Evolutionary conservation across 1,284 basidiomycete genomes (phyloP).

Genomic region (Trametes sp.): DNA sequence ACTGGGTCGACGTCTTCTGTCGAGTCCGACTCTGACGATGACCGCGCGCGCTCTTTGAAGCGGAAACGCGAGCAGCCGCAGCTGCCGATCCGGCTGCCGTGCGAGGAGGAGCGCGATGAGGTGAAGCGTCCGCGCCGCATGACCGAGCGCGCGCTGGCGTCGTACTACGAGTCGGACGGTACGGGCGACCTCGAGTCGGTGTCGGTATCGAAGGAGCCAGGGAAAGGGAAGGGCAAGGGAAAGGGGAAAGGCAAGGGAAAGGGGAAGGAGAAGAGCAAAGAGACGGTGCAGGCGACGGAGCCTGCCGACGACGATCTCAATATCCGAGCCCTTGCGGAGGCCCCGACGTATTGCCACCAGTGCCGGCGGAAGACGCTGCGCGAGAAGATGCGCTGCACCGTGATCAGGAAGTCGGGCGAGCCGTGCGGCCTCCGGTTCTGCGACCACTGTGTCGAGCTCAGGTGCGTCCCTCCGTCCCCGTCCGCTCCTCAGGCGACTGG

Average conservation of each 20-base stretch:
- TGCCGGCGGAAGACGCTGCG: slow-evolving; percentile 31
- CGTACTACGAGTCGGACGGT: background rate
- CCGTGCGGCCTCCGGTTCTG: slow-evolving; percentile 38
- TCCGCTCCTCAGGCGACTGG: background rate
- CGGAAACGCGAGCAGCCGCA: slow-evolving; percentile 3
- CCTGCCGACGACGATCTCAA: background rate
- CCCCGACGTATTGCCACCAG: slow-evolving; percentile 39
- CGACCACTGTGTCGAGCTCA: slow-evolving; percentile 35
- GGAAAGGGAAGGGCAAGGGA: slow-evolving; percentile 10
- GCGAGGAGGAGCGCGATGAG: slow-evolving; percentile 9
- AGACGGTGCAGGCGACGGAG: slow-evolving; percentile 22
- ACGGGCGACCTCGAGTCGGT: background rate
- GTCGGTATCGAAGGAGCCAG: background rate
- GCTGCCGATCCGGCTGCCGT: slow-evolving; percentile 10
- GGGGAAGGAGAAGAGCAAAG: slow-evolving; percentile 20
- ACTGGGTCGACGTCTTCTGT: background rate
- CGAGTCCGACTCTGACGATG: slow-evolving; percentile 1
- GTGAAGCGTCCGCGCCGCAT: slow-evolving; percentile 19
- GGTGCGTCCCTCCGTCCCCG: slow-evolving; percentile 28
- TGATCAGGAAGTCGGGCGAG: slow-evolving; percentile 25
- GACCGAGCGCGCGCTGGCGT: slow-evolving; percentile 17
- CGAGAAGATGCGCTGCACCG: slow-evolving; percentile 40
- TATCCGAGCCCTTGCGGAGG: slow-evolving; percentile 11
- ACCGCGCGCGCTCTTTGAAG: slow-evolving; percentile 9
- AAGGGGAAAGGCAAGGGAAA: slow-evolving; percentile 22